phyloP scores from a whole-genome alignment of 2,329 filamentous ascomycete genomes.

The Fonsecaea nubica region DNA sequence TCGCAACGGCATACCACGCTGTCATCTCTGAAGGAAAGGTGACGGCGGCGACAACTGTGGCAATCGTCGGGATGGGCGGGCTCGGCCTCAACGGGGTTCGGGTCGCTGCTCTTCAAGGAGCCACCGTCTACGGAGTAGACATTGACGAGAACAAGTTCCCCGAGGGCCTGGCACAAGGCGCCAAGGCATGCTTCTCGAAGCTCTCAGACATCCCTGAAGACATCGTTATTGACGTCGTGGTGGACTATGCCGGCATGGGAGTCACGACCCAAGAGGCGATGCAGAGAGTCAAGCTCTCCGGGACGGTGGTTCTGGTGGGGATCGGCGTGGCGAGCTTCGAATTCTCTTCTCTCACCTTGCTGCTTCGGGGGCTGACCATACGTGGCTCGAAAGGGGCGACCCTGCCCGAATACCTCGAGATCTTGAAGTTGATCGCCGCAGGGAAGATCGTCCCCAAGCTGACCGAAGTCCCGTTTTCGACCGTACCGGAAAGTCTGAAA shows the following conservation, averaged over 20 bases:
- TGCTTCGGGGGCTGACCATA: too few species aligned
- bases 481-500: constrained; percentile 3
- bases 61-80: constrained; percentile 4
- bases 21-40: constrained; percentile 1
- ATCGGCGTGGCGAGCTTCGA: background rate
- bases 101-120: constrained; percentile 9
- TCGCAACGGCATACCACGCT: constrained; percentile 16
- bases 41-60: constrained; percentile 6
- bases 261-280: constrained; percentile 9
- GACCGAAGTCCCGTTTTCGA: constrained; percentile 8
- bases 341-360: too few species aligned
- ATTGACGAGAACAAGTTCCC: constrained; percentile 10
- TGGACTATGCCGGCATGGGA: constrained; percentile 8
- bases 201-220: constrained; percentile 2
- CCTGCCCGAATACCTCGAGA: constrained; percentile 5
- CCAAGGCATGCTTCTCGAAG: constrained; percentile 5
- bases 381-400: background rate
- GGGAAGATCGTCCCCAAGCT: constrained; percentile 7
- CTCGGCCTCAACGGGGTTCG: background rate
- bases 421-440: constrained; percentile 4
- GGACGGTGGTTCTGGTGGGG: constrained; percentile 4
- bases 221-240: constrained; percentile 9
- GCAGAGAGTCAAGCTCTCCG: constrained; percentile 3
- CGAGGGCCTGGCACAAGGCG: constrained; percentile 1
- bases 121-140: constrained; percentile 15